Evolutionary conservation across 2,329 filamentous ascomycete species (phyloP), one percentile per base, ranked within the genome.

Genomic region (Colletotrichum cordylinicola): DNA sequence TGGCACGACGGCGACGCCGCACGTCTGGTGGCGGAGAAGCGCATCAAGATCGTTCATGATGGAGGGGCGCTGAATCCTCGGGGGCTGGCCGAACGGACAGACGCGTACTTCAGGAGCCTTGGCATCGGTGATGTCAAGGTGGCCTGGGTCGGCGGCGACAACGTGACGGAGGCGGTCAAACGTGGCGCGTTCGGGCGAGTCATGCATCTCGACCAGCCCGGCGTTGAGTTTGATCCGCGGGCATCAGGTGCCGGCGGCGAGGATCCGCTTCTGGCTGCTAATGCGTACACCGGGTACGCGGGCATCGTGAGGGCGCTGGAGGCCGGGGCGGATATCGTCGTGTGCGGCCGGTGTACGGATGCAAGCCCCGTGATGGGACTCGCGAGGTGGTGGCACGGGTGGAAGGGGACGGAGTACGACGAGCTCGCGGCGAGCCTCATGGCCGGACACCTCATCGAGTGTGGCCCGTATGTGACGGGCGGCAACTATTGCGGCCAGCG

Each of bases 41-140:
- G 84, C 0, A 91, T 91, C 82, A 90, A 89, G 75, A 83, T 92
- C 15, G 84, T 91, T 43, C 84, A 91, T 71, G 91, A 92, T 78
- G 90, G 90, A 4, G 91, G 91, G 1, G 89, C 87, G 4, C 84
- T 89, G 18, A 89, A 92, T 72, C 91, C 91, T 0, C 84, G 85
- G 72, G 89, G 87, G 0, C 79, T 92, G 18, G 88, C 89, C 1
- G 78, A 87, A 67, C 80, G 78, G 58, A 80, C 82, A 4, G 78
- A 77, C 29, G 79, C 80, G 13, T 82, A 81, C 10, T 82, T 86
- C 55, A 79, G 15, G 61, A 80, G 27, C 67, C 78, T 13, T 79
- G 82, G 78, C 8, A 72, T 76, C 0, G 79, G 70, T 6, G 76
- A 81, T 52, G 74, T 83, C 15, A 82, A 83, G 31, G 81, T 87